Conservation (phyloP, 2,329 filamentous ascomycete genomes). For the Xylariaceae sp. region DNA sequence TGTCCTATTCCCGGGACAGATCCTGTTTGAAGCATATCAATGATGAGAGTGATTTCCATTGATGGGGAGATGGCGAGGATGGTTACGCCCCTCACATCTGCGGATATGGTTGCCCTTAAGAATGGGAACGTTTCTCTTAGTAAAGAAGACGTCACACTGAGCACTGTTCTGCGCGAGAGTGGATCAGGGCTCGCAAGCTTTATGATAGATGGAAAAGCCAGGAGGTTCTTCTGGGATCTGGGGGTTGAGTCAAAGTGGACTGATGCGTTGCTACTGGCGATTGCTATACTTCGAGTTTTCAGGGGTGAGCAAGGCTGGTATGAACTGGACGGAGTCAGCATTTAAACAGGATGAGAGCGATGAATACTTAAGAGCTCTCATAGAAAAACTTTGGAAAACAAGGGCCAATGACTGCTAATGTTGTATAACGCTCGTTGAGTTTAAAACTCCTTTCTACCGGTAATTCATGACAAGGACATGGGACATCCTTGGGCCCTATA, state of each 20-base stretch:
- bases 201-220: conserved; percentile 16
- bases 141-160: conserved; percentile 10
- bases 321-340: conserved; percentile 7
- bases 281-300: conserved; percentile 12
- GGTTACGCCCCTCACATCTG: conserved; percentile 17
- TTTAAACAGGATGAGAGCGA: conserved; percentile 5
- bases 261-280: conserved; percentile 15
- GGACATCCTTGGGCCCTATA: too few species aligned
- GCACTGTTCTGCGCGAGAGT: conserved; percentile 5
- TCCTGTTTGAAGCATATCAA: conserved; percentile 38
- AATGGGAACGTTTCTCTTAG: conserved; percentile 12
- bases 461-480: too few species aligned
- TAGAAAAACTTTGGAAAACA: background rate
- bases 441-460: too few species aligned
- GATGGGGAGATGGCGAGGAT: conserved; percentile 38
- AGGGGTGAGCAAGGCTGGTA: conserved; percentile 5
- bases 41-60: conserved; percentile 39
- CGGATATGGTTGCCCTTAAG: conserved; percentile 16
- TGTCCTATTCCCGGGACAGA: conserved; percentile 16
- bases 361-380: conserved; percentile 1
- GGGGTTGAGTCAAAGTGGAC: conserved; percentile 14
- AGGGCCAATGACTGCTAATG: background rate
- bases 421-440: background rate
- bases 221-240: conserved; percentile 18
- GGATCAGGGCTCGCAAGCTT: conserved; percentile 6